Conservation (phyloP, 2,329 filamentous ascomycete species). For the Macrophomina pseudophaseolina region DNA sequence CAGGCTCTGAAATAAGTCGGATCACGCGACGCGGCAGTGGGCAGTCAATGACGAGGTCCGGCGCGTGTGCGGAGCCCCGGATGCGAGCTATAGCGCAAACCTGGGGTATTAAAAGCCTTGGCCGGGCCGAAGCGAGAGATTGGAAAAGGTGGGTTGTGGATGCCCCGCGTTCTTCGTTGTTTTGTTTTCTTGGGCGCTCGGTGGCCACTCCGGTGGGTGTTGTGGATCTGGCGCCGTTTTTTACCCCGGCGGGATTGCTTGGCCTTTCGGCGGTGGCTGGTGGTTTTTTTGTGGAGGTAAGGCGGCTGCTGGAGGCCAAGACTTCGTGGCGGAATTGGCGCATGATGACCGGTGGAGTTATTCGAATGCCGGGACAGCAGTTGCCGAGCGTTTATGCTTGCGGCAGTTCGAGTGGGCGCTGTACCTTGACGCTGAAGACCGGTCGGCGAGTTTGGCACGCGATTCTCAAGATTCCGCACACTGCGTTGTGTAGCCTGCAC, state of each 20-base stretch:
- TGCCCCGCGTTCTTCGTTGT: constrained; percentile 11
- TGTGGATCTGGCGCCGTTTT: not conserved
- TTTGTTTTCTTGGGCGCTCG: not conserved
- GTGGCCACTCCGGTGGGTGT: constrained; percentile 15
- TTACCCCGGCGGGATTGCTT: constrained; percentile 5
- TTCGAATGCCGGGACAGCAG: not conserved
- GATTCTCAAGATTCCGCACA: no score
- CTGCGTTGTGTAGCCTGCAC: no score
- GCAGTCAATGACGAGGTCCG: not conserved
- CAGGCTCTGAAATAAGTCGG: not conserved
- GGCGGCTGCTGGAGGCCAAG: constrained; percentile 3
- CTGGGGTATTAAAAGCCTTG: not conserved
- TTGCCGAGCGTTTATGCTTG: not conserved
- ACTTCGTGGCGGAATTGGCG: not conserved
- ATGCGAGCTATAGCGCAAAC: not conserved
- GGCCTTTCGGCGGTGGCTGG: not conserved
- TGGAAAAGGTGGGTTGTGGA: not conserved
- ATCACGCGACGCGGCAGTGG: constrained; percentile 9
- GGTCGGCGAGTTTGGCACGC: not conserved
- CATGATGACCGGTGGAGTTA: constrained; percentile 1
- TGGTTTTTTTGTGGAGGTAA: not conserved
- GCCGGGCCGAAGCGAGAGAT: constrained; percentile 10
- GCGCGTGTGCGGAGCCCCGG: not conserved
- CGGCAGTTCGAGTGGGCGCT: not conserved
- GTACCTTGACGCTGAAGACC: constrained; percentile 1